Evolutionary conservation across 2,329 filamentous ascomycete genomes (phyloP).

Genomic region (Geosmithia morbida): DNA sequence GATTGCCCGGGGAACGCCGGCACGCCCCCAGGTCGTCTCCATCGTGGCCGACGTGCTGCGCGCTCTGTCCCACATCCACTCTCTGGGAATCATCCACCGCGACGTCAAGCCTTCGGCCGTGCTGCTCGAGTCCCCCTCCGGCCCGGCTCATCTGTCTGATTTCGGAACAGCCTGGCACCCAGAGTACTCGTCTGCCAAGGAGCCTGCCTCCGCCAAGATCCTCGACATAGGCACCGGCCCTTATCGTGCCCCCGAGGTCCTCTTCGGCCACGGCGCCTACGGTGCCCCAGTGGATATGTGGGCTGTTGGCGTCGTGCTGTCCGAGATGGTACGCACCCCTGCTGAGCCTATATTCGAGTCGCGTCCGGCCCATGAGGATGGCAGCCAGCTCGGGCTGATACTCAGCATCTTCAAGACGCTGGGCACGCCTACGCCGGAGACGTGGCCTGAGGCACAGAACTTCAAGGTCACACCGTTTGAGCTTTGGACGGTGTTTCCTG

Average conservation of each 20-base stretch:
- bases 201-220: conserved; percentile 60
- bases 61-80: conserved; percentile 59
- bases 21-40: not conserved
- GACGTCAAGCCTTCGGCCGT: conserved; percentile 92
- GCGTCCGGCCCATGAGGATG: conserved; percentile 56
- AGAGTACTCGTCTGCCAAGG: conserved; percentile 38
- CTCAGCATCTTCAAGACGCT: conserved; percentile 85
- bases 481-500: conserved; percentile 66
- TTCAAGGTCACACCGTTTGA: conserved; percentile 74
- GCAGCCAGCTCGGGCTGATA: conserved; percentile 83
- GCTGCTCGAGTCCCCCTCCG: conserved; percentile 50
- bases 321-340: conserved; percentile 49
- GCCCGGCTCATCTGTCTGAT: conserved; percentile 70
- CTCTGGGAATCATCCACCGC: conserved; percentile 68
- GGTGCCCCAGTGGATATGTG: conserved; percentile 69
- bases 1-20: conserved; percentile 24
- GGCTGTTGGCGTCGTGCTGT: conserved; percentile 72
- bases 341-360: conserved; percentile 67
- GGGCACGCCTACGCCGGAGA: conserved; percentile 67
- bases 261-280: conserved; percentile 74
- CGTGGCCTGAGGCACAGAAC: conserved; percentile 64
- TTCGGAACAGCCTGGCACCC: conserved; percentile 87
- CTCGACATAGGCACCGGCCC: conserved; percentile 87
- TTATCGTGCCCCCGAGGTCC: conserved; percentile 78
- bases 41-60: conserved; percentile 54